phyloP scores from a whole-genome alignment of 768 basidiomycete genomes.

The Solioccasus polychromus region DNA sequence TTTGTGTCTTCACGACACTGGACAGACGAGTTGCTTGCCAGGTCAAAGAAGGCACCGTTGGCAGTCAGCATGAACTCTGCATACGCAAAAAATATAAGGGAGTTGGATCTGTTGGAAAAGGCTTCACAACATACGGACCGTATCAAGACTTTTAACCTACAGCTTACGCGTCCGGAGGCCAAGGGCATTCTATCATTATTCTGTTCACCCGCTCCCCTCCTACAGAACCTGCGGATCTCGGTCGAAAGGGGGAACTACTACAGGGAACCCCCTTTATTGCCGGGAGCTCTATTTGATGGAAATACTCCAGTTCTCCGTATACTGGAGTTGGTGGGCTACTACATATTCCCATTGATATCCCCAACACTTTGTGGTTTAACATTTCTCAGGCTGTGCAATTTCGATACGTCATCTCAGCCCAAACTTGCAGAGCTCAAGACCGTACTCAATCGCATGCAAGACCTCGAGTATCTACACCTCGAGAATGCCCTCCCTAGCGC shows the following conservation, averaged over 20 bases:
- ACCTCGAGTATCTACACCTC: slow-evolving; percentile 34
- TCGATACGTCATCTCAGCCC: slow-evolving; percentile 26
- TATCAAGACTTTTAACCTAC: slow-evolving; percentile 33
- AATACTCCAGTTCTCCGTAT: slow-evolving; percentile 34
- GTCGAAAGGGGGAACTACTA: slow-evolving; percentile 18
- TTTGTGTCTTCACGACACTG: slow-evolving; percentile 33
- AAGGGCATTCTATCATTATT: slow-evolving; percentile 26
- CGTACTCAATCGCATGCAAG: slow-evolving; percentile 34
- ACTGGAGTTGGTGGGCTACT: slow-evolving; percentile 35
- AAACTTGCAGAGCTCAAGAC: slow-evolving; percentile 31
- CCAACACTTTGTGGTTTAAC: slow-evolving; percentile 35
- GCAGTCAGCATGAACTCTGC: slow-evolving; percentile 22
- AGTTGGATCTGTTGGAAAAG: slow-evolving; percentile 30
- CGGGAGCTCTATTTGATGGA: slow-evolving; percentile 29
- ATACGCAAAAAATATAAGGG: slow-evolving; percentile 25
- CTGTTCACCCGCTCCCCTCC: slow-evolving; percentile 28
- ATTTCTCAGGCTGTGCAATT: slow-evolving; percentile 35
- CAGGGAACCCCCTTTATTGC: slow-evolving; percentile 22
- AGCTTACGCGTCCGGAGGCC: slow-evolving; percentile 12
- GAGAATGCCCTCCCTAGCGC: slow-evolving; percentile 34
- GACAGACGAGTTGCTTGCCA: slow-evolving; percentile 41
- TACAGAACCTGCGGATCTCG: slow-evolving; percentile 30
- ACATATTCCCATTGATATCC: slow-evolving; percentile 37
- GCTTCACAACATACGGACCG: slow-evolving; percentile 34
- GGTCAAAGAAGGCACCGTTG: slow-evolving; percentile 41